Percentiles rank a stretch among this genome's conserved stretches.
Evolutionary conservation across 78 protist species (phyloP).

Genomic region (Dictyostelium intermedium): DNA sequence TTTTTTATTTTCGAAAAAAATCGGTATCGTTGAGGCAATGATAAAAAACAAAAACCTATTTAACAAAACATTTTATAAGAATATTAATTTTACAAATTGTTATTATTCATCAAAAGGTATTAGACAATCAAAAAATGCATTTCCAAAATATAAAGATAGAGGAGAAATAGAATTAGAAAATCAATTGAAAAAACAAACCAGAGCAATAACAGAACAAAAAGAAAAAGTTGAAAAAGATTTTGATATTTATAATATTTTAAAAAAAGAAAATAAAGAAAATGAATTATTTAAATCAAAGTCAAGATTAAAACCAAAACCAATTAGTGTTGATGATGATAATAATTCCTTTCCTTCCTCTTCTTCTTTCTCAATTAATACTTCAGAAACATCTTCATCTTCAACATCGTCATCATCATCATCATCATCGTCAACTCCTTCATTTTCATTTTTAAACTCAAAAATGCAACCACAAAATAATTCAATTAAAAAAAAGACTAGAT

Average conservation of each 20-base stretch:
- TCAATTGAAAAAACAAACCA: neutral
- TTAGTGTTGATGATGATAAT: no score
- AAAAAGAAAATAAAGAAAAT: neutral
- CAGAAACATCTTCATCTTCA: neutral
- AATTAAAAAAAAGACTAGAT: slow-evolving; percentile 13
- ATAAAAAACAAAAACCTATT: neutral
- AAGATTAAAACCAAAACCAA: neutral
- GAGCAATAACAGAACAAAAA: neutral
- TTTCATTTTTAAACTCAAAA: no score
- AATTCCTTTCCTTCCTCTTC: no score
- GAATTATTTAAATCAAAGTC: neutral
- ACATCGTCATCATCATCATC: neutral
- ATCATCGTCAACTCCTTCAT: neutral
- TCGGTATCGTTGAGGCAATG: neutral
- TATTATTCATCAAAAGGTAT: neutral
- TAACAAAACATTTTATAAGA: neutral
- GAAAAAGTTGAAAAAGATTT: neutral
- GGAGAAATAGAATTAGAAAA: neutral
- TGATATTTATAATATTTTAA: neutral
- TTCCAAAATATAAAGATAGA: neutral
- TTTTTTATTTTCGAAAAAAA: neutral
- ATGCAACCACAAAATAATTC: neutral
- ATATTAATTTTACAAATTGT: neutral
- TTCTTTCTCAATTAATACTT: neutral
- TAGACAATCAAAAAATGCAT: neutral